These are phyloP conservation scores for Aspergillus sergii DNA, from an alignment of 2,329 filamentous ascomycete genomes.

Conservation along the genomic window DNA sequence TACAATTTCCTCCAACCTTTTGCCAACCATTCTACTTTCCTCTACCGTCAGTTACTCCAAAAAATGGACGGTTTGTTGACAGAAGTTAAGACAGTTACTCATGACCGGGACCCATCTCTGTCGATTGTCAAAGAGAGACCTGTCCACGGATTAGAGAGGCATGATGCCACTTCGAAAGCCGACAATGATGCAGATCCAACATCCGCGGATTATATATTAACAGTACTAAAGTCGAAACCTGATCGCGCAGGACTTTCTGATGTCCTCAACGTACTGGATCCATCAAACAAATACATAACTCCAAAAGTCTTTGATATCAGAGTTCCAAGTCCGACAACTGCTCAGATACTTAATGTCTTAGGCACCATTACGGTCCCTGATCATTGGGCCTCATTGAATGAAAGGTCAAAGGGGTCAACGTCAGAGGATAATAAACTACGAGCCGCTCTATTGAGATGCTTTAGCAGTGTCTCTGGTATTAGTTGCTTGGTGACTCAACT, in stretches of 20 bases:
- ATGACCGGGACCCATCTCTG: constrained; percentile 22
- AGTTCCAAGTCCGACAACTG: constrained; percentile 65
- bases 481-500: constrained; percentile 76
- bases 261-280: constrained; percentile 39
- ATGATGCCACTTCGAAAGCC: constrained; percentile 14
- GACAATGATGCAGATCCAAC: constrained; percentile 21
- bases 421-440: constrained; percentile 29
- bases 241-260: constrained; percentile 34
- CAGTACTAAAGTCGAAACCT: constrained; percentile 45
- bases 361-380: constrained; percentile 76
- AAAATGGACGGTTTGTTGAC: constrained; percentile 44
- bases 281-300: constrained; percentile 26
- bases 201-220: constrained; percentile 37
- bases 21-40: constrained; percentile 11
- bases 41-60: constrained; percentile 7
- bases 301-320: constrained; percentile 57
- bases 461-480: constrained; percentile 74
- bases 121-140: constrained; percentile 19
- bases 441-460: constrained; percentile 60
- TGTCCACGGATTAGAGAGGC: constrained; percentile 11
- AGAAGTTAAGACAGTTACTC: constrained; percentile 41
- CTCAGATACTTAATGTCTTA: constrained; percentile 74
- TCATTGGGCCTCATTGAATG: constrained; percentile 71
- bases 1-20: constrained; percentile 21
- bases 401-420: constrained; percentile 19